Percentiles rank a stretch among this genome's conserved stretches.
Conservation (phyloP, 129 eudicot species). For the Tagetes patula region DNA sequence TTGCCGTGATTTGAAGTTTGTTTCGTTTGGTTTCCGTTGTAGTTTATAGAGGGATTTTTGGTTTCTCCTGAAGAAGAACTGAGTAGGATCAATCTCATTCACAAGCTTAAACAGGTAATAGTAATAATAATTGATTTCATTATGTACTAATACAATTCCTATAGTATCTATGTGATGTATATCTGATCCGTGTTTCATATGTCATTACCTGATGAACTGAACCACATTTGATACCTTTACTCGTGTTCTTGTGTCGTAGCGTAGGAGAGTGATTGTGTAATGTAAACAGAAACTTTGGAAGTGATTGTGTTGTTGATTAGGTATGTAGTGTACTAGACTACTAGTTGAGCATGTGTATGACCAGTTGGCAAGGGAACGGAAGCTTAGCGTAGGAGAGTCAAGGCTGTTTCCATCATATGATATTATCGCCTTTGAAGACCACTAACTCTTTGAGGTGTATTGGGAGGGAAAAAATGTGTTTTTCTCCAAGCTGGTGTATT, state of each 20-base stretch:
- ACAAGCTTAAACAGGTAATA: constrained; percentile 55
- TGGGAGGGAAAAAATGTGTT: background rate
- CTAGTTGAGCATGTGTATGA: background rate
- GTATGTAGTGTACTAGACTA: background rate
- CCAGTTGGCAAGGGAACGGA: background rate
- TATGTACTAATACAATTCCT: no score
- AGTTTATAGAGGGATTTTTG: constrained; percentile 63
- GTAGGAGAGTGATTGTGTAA: no score
- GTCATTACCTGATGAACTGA: no score
- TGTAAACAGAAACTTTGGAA: no score
- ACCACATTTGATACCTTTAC: no score
- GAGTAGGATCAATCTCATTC: constrained; percentile 42
- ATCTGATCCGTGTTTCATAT: no score
- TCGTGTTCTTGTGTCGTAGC: no score
- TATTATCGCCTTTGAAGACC: background rate
- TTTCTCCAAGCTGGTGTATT: background rate
- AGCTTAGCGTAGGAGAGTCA: background rate
- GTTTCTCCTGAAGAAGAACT: constrained; percentile 58
- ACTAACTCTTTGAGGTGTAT: background rate
- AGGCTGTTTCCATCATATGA: background rate
- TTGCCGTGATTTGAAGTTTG: no score
- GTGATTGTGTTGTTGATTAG: background rate
- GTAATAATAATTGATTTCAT: no score
- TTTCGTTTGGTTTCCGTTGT: background rate
- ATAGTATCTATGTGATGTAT: no score